A percentile compares a stretch with the other conserved stretches of the same genome.
Conservation (phyloP, 257 asterid genomes). For the Solanum ahanhuiri region DNA sequence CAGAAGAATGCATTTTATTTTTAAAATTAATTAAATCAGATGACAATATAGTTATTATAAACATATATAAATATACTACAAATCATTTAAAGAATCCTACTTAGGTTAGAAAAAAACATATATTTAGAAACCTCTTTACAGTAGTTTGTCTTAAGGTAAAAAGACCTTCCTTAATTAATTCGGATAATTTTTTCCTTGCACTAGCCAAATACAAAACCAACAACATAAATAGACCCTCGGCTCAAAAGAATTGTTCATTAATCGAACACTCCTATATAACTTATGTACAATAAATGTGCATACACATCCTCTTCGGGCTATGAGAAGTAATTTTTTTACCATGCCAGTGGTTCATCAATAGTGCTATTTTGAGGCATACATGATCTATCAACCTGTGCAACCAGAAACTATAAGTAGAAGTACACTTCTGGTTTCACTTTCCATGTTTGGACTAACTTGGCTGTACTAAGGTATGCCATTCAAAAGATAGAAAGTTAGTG, state of each 20-base stretch:
- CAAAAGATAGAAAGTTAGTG: not conserved
- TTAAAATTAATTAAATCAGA: too few species aligned
- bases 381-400: not conserved
- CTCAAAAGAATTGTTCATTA: not conserved
- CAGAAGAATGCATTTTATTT: not conserved
- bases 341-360: not conserved
- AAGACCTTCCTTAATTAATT: not conserved
- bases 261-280: not conserved
- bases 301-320: not conserved
- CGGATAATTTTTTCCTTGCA: not conserved
- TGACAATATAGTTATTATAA: not conserved
- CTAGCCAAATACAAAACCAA: not conserved
- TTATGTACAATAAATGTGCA: not conserved
- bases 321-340: not conserved
- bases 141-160: not conserved
- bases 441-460: not conserved
- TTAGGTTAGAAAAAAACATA: not conserved
- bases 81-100: not conserved
- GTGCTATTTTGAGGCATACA: not conserved
- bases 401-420: not conserved
- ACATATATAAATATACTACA: not conserved
- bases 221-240: not conserved
- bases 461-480: not conserved
- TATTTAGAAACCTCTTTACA: not conserved
- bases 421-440: not conserved